phyloP scores from a whole-genome alignment of 805 yeast genomes.

The Ogataea glucozyma region DNA sequence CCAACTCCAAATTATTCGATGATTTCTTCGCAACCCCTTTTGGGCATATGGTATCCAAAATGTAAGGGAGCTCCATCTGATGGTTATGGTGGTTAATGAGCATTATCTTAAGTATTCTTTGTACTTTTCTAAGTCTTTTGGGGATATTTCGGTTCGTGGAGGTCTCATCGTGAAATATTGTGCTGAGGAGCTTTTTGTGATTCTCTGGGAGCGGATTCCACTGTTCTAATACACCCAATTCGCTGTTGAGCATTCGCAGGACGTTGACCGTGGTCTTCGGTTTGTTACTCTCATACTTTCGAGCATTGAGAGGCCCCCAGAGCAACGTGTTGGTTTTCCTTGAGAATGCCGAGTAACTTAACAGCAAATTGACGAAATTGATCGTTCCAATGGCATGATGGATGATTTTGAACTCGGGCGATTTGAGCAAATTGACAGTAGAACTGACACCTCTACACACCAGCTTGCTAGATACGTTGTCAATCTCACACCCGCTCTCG shows the following conservation, averaged over 20 bases:
- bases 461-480: conserved; percentile 30
- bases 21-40: neutral
- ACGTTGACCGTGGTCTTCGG: conserved; percentile 15
- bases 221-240: conserved; percentile 14
- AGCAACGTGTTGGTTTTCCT: conserved; percentile 14
- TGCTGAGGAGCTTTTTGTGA: conserved; percentile 11
- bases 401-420: conserved; percentile 45
- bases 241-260: conserved; percentile 31
- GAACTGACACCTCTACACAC: conserved; percentile 40
- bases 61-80: conserved; percentile 36
- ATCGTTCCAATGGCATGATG: conserved; percentile 41
- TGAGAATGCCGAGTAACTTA: conserved; percentile 37
- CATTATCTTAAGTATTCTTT: conserved; percentile 24
- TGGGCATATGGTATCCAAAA: conserved; percentile 39
- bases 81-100: conserved; percentile 36
- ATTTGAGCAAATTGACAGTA: conserved; percentile 43
- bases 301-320: conserved; percentile 27
- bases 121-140: conserved; percentile 27
- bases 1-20: conserved; percentile 35
- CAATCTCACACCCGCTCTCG: conserved; percentile 31
- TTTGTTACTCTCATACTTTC: neutral
- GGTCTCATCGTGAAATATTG: conserved; percentile 17
- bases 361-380: conserved; percentile 41
- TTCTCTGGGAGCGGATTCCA: conserved; percentile 28
- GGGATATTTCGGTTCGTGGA: conserved; percentile 19